Percentiles rank a stretch among this genome's conserved stretches.
These are phyloP conservation scores for Arthrobotrys megalospora DNA, from an alignment of 2,329 filamentous ascomycete genomes.

Conservation along the genomic window DNA sequence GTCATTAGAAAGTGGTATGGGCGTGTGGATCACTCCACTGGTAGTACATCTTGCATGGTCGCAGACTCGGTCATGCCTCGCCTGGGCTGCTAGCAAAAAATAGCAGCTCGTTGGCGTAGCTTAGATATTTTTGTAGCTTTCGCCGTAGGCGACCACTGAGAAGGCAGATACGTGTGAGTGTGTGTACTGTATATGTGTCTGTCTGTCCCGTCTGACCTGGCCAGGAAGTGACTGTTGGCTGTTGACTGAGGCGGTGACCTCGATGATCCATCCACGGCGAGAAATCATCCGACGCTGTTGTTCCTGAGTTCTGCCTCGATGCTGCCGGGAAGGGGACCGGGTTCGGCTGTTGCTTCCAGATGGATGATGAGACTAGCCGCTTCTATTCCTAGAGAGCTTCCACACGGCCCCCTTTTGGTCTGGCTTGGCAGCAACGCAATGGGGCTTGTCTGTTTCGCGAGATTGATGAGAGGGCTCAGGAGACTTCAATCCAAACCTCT, in stretches of 20 bases:
- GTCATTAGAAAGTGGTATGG: conserved; percentile 57
- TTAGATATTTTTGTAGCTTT: conserved; percentile 42
- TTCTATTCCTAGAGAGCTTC: conserved; percentile 37
- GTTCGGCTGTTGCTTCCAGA: conserved; percentile 57
- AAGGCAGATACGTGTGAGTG: conserved; percentile 12
- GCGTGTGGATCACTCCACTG: conserved; percentile 54
- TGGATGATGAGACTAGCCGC: conserved; percentile 40
- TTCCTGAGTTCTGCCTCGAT: conserved; percentile 21
- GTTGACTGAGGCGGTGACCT: conserved; percentile 39
- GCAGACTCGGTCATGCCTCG: conserved; percentile 26
- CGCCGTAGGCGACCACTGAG: conserved; percentile 40
- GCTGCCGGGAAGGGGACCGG: conserved; percentile 37
- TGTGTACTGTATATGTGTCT: background rate
- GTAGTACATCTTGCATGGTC: conserved; percentile 2
- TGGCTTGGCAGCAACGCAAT: conserved; percentile 44
- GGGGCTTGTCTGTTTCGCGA: conserved; percentile 45
- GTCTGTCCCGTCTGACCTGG: conserved; percentile 27
- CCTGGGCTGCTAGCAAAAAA: conserved; percentile 43
- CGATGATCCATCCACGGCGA: conserved; percentile 33
- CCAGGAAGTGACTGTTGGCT: background rate
- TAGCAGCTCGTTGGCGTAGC: conserved; percentile 17
- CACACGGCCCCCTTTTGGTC: conserved; percentile 40
- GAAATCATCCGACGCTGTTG: conserved; percentile 47
- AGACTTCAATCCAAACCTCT: conserved; percentile 17
- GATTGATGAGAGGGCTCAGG: conserved; percentile 37